Conservation (phyloP, 2,329 filamentous ascomycete genomes). For the Beauveria caledonica region DNA sequence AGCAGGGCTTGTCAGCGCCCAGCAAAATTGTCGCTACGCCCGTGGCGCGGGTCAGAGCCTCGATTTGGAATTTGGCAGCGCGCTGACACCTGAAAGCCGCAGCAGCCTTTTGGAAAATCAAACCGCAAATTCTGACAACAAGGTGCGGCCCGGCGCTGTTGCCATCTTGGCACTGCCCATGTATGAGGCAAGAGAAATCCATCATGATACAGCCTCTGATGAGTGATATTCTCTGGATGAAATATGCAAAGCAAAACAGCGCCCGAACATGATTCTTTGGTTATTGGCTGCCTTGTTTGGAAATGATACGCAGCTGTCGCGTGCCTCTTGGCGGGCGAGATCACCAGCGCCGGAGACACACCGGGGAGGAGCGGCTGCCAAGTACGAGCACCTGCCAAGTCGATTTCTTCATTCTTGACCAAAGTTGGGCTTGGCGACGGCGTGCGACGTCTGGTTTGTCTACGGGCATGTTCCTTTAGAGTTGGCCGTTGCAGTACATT, state of each 20-base stretch:
- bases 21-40: background rate
- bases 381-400: background rate
- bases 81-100: too few relatives aligned
- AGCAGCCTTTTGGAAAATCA: background rate
- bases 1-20: background rate
- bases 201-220: too few relatives aligned
- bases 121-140: background rate
- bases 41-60: background rate
- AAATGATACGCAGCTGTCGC: background rate
- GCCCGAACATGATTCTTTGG: background rate
- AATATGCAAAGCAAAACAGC: background rate
- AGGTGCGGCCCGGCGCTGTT: too few relatives aligned
- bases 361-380: background rate
- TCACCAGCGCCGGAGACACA: background rate
- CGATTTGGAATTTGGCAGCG: too few relatives aligned
- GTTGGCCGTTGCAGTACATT: too few relatives aligned
- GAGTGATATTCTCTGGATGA: too few relatives aligned
- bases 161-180: too few relatives aligned
- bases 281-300: background rate
- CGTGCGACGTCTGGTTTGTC: background rate
- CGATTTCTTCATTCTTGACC: background rate
- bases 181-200: too few relatives aligned
- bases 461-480: too few relatives aligned
- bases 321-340: conserved; percentile 1
- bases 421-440: background rate